Evolutionary conservation across 768 basidiomycete species (phyloP).

Genomic region (Amylocystis lapponica): DNA sequence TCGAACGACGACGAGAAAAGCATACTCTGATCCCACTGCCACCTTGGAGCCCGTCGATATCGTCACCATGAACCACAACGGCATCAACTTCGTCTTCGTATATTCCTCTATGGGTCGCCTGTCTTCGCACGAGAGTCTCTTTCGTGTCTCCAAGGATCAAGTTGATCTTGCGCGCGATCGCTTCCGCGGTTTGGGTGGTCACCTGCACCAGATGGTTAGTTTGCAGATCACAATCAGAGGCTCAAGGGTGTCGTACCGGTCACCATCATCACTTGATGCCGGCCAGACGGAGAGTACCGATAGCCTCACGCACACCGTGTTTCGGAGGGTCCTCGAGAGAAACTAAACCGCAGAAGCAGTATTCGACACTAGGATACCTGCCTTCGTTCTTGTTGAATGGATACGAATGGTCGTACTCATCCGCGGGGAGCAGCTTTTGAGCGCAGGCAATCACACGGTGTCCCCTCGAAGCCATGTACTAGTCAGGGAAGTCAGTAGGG

Average conservation of each 20-base stretch:
- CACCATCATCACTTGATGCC: slow-evolving; percentile 79
- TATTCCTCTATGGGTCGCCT: slow-evolving; percentile 52
- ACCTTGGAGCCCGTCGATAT: slow-evolving; percentile 62
- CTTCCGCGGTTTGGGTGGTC: slow-evolving; percentile 73
- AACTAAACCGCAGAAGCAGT: slow-evolving; percentile 60
- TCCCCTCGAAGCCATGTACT: slow-evolving; percentile 77
- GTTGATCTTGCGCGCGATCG: slow-evolving; percentile 69
- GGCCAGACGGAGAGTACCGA: slow-evolving; percentile 62
- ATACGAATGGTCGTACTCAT: slow-evolving; percentile 40
- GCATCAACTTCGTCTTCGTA: slow-evolving; percentile 67
- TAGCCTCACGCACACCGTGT: slow-evolving; percentile 66
- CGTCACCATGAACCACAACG: slow-evolving; percentile 63
- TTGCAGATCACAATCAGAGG: background rate
- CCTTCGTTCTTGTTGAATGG: slow-evolving; percentile 50
- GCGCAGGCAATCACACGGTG: slow-evolving; percentile 74
- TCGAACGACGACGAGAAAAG: slow-evolving; percentile 4
- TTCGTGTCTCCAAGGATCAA: slow-evolving; percentile 62
- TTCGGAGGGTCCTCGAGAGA: slow-evolving; percentile 70
- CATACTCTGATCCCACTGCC: slow-evolving; percentile 73
- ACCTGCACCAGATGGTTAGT: slow-evolving; percentile 25
- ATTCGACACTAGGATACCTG: slow-evolving; percentile 48
- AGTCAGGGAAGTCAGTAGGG: slow-evolving; percentile 2
- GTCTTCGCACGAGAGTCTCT: slow-evolving; percentile 53
- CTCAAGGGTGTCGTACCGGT: slow-evolving; percentile 35
- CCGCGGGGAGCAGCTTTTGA: slow-evolving; percentile 46